Conservation (phyloP, 1,284 basidiomycete genomes). For the Cutaneotrichosporon daszewskae region DNA sequence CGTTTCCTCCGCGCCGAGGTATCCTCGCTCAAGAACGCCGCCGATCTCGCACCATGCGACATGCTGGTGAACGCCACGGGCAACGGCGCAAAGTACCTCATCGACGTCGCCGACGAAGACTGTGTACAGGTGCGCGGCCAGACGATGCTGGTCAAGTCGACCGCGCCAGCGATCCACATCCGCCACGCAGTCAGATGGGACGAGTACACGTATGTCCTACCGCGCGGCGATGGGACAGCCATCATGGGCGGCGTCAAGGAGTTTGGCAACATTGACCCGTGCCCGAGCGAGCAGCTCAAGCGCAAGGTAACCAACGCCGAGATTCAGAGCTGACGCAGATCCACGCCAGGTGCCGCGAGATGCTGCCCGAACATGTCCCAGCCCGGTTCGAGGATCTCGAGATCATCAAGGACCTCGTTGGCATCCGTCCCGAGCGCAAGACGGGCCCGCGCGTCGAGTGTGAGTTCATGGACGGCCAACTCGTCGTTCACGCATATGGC, state of each 20-base stretch:
- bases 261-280: constrained; percentile 4
- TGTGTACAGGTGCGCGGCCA: constrained; percentile 4
- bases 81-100: constrained; percentile 1
- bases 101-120: neutral
- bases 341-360: constrained; percentile 6
- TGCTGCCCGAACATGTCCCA: constrained; percentile 11
- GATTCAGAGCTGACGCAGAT: neutral
- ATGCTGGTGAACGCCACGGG: constrained; percentile 1
- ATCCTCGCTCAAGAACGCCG: constrained; percentile 4
- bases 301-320: neutral
- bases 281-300: constrained; percentile 1
- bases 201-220: constrained; percentile 12
- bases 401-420: constrained; percentile 11
- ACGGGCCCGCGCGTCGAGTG: constrained; percentile 3
- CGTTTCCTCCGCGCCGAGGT: constrained; percentile 8
- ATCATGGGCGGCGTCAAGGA: constrained; percentile 14
- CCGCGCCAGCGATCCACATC: constrained; percentile 8
- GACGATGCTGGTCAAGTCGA: constrained; percentile 8
- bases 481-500: constrained; percentile 4
- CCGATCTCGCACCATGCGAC: constrained; percentile 4
- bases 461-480: neutral
- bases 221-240: constrained; percentile 14
- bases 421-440: constrained; percentile 13
- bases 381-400: constrained; percentile 12
- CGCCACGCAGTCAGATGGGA: constrained; percentile 5